Evolutionary conservation across 148 eudicot genomes (phyloP).

Genomic region (Polygonum aviculare): DNA sequence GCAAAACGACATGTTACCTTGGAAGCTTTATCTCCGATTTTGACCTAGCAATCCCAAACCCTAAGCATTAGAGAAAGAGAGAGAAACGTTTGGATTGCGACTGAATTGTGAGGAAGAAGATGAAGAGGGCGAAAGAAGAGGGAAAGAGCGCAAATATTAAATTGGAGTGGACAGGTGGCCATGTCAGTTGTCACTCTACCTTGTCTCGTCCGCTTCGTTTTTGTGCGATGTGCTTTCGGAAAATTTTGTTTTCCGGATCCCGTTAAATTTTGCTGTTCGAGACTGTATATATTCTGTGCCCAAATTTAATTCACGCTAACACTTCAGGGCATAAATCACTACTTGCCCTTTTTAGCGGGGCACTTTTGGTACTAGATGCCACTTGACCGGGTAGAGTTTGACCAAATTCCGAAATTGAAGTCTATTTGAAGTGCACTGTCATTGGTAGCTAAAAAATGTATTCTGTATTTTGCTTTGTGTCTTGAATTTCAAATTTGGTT

Average conservation of each 20-base stretch:
- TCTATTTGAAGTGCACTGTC: not conserved
- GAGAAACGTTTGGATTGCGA: not conserved
- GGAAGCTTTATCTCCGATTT: conserved; percentile 2
- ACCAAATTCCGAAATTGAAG: not conserved
- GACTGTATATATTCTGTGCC: not conserved
- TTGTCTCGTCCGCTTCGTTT: not conserved
- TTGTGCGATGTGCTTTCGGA: not conserved
- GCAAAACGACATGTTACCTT: conserved; percentile 2
- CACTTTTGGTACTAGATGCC: not conserved
- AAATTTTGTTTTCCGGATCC: not conserved
- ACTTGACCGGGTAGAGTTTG: not conserved
- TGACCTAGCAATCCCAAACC: conserved; percentile 9
- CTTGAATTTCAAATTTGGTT: not conserved
- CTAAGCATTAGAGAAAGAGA: conserved; percentile 1
- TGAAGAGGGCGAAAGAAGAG: conserved; percentile 12
- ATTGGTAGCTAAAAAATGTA: not conserved
- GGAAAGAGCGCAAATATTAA: conserved; percentile 5
- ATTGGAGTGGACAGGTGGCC: not conserved
- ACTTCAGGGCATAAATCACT: not conserved
- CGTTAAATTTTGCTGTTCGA: not conserved
- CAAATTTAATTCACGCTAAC: not conserved
- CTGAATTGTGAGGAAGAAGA: conserved; percentile 11
- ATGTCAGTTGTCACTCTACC: conserved; percentile 3
- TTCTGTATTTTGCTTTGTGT: not conserved
- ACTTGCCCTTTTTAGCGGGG: not conserved